Evolutionary conservation across 345 rosid species (phyloP).

Genomic region (Salix koriyanagi): DNA sequence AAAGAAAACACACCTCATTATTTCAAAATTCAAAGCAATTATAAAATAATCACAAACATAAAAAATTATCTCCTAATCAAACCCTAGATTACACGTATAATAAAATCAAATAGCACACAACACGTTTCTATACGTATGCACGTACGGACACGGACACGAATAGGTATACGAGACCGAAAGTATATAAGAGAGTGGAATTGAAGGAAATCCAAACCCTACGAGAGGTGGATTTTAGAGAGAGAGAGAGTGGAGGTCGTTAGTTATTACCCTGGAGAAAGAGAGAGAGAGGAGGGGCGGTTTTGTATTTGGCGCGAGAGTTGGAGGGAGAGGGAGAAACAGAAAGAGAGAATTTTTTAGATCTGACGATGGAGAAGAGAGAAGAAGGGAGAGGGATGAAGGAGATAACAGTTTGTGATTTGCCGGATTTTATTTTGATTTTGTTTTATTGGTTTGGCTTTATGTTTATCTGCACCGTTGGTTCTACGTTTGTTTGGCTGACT

Average conservation of each 20-base stretch:
- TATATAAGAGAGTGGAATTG: not conserved
- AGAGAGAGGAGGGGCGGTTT: not conserved
- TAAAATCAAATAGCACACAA: too few relatives aligned
- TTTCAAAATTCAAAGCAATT: not conserved
- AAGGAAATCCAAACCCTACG: not conserved
- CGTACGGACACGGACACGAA: not conserved
- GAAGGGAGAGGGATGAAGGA: not conserved
- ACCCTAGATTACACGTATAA: not conserved
- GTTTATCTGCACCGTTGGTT: conserved; percentile 5
- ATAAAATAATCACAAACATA: not conserved
- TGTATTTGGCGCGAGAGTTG: conserved; percentile 34
- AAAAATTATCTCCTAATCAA: not conserved
- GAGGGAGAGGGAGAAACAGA: conserved; percentile 8
- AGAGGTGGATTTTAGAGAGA: not conserved
- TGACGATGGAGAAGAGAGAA: conserved; percentile 45
- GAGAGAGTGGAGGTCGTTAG: not conserved
- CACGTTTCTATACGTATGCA: not conserved
- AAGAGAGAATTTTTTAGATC: conserved; percentile 31
- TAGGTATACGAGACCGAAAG: not conserved
- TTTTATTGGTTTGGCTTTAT: not conserved
- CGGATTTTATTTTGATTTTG: not conserved
- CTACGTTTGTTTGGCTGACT: not conserved
- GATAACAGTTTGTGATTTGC: not conserved
- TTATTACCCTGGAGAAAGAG: not conserved
- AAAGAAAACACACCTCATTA: not conserved